A percentile compares a stretch with the other conserved stretches of the same genome.
Conservation (phyloP, 2,329 filamentous ascomycete species). For the Xylariomycetidae sp. region DNA sequence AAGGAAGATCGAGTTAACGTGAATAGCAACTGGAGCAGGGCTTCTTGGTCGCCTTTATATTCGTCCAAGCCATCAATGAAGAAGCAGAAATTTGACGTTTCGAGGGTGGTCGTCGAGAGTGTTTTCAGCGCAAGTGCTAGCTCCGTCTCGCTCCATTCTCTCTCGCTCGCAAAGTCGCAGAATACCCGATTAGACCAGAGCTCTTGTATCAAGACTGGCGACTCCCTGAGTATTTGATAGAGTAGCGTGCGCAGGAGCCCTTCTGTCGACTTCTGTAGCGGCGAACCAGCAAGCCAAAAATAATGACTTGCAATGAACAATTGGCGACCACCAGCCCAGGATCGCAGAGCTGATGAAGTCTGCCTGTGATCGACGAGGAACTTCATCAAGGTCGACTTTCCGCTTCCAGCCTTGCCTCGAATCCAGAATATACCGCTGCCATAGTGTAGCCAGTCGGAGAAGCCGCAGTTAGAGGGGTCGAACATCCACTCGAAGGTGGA, state of each 20-base stretch:
- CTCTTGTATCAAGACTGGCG: constrained; percentile 5
- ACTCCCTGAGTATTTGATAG: constrained; percentile 7
- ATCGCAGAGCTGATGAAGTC: constrained; percentile 13
- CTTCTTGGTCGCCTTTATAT: too few relatives aligned
- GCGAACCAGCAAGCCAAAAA: constrained; percentile 27
- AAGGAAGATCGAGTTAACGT: constrained; percentile 1
- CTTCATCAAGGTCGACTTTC: constrained; percentile 15
- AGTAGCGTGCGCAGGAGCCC: constrained; percentile 23
- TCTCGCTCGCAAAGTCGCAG: too few relatives aligned
- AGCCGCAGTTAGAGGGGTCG: too few relatives aligned
- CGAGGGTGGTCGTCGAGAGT: too few relatives aligned
- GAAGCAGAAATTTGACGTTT: too few relatives aligned
- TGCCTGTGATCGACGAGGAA: constrained; percentile 3
- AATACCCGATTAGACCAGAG: too few relatives aligned
- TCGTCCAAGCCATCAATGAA: too few relatives aligned
- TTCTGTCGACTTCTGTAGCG: constrained; percentile 24
- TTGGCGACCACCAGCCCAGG: constrained; percentile 20
- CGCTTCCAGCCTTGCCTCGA: constrained; percentile 11
- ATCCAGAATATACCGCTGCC: constrained; percentile 12
- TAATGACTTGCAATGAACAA: constrained; percentile 24
- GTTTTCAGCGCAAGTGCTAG: too few relatives aligned
- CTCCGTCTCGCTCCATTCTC: too few relatives aligned
- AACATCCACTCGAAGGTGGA: too few relatives aligned
- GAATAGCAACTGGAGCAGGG: too few relatives aligned
- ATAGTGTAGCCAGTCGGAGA: too few relatives aligned